These are phyloP conservation scores for Ceratocystis albifundus DNA, from an alignment of 2,329 filamentous ascomycete genomes.

Conservation along the genomic window DNA sequence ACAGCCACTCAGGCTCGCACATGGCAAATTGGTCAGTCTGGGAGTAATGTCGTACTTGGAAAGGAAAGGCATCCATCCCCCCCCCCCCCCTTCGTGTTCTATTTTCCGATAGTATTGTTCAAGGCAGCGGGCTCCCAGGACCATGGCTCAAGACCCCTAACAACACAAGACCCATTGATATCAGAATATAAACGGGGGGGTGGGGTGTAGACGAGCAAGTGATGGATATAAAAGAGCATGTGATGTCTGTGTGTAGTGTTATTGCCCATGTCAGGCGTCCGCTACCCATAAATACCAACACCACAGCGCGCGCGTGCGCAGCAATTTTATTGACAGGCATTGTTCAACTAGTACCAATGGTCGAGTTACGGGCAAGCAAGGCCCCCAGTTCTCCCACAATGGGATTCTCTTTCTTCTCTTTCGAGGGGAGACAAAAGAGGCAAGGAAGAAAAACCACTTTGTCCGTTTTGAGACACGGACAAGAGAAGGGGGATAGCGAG, in stretches of 20 bases:
- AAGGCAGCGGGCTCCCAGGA: neutral
- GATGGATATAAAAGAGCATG: neutral
- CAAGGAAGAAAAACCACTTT: conserved; percentile 5
- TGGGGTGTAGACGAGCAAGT: neutral
- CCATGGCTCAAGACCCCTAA: neutral
- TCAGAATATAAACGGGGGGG: neutral
- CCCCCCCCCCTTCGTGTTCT: neutral
- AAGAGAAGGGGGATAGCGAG: no score
- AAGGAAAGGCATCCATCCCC: neutral
- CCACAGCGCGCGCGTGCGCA: neutral
- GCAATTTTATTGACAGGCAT: neutral
- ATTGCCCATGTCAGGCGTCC: neutral
- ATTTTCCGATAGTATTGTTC: neutral
- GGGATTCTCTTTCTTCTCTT: neutral
- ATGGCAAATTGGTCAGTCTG: neutral
- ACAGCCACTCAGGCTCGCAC: neutral
- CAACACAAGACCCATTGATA: no score
- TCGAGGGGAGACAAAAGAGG: neutral
- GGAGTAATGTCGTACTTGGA: neutral
- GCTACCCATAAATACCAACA: neutral
- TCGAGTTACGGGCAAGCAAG: neutral
- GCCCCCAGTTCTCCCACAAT: neutral
- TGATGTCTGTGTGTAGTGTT: neutral
- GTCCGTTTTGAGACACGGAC: conserved; percentile 1
- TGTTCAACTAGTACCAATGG: neutral